A percentile compares a stretch with the other conserved stretches of the same genome.
phyloP scores from a whole-genome alignment of 2,329 filamentous ascomycete species.

The Calonectria pteridis region DNA sequence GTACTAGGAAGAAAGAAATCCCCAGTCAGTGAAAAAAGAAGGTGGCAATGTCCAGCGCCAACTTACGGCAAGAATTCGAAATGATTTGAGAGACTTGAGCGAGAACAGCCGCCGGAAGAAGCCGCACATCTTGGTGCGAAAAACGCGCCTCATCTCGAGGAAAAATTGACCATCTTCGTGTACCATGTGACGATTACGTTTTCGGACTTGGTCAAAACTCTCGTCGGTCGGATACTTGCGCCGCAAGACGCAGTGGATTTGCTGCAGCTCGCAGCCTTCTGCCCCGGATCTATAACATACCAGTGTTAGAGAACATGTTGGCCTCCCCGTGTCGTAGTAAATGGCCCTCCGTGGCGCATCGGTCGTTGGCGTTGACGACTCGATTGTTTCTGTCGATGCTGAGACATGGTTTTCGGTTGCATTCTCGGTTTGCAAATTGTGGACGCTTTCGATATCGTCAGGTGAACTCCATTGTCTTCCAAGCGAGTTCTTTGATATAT shows the following conservation, averaged over 20 bases:
- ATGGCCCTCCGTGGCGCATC: no score
- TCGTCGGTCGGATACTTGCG: background rate
- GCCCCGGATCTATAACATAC: slow-evolving; percentile 13
- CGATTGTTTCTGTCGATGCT: no score
- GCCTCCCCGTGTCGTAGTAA: background rate
- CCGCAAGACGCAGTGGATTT: background rate
- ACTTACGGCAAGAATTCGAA: slow-evolving; percentile 14
- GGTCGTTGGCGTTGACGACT: no score
- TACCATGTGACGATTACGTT: background rate
- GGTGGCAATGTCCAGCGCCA: no score
- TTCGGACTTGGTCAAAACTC: background rate
- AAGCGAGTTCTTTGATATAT: no score
- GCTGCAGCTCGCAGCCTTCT: slow-evolving; percentile 8
- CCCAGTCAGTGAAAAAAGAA: no score
- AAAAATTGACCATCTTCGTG: background rate
- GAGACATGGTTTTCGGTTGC: no score
- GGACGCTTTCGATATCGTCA: no score
- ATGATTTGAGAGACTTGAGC: background rate
- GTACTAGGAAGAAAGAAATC: background rate
- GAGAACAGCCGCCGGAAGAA: slow-evolving; percentile 8
- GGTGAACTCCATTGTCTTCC: no score
- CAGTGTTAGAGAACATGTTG: slow-evolving; percentile 15
- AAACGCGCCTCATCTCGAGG: background rate
- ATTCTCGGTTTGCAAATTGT: no score
- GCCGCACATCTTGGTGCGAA: background rate